Evolutionary conservation across 2,329 filamentous ascomycete genomes (phyloP), one percentile per base, ranked within the genome.

Genomic region (Cordyceps cateniannulata): DNA sequence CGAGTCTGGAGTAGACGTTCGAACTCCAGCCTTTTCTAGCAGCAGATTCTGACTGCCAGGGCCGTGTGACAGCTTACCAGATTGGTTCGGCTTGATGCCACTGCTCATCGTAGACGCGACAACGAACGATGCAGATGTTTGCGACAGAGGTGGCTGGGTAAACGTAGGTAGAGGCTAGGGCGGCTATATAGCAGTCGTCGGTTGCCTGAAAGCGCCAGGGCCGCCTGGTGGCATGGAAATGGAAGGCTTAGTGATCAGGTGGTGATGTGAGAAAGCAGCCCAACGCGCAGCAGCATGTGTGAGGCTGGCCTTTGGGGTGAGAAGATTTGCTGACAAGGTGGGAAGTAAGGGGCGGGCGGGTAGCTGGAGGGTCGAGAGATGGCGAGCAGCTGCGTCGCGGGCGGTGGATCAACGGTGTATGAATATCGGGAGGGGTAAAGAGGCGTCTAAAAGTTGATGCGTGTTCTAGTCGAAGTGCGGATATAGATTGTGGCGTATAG

Each of bases 1-100:
- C 3, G 93, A 97, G 71, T 98, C 95, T 24, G 93, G 93, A 1
- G 93, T 97, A 8, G 91, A 92, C 59, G 90, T 89, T 67, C 93
- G 85, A 60, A 87, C 82, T 68, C 90, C 89, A 54, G 88, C 80
- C 72, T 92, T 95, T 55, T 93, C 90, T 38, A 91, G 80, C 52
- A 90, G 76, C 44, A 87, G 77, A 44, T 85, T 85, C 62, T 88
- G 85, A 67, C 80, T 88, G 67, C 75, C 85, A 24, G 71, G 72
- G 62, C 75, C 74, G 68, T 79, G 77, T 69, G 76, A 81, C 63
- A 78, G 74, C 75, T 84, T 87, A 29, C 78, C 73, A 63, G 76
- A 71, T 66, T 79, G 73, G 64, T 76, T 77, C 62, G 79, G 66
- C 69, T 85, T 86, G 66, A 75, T 71, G 59, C 72, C 73, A 64